Conservation (phyloP, 1,284 basidiomycete species). For the Singerocomus rubriflavus region DNA sequence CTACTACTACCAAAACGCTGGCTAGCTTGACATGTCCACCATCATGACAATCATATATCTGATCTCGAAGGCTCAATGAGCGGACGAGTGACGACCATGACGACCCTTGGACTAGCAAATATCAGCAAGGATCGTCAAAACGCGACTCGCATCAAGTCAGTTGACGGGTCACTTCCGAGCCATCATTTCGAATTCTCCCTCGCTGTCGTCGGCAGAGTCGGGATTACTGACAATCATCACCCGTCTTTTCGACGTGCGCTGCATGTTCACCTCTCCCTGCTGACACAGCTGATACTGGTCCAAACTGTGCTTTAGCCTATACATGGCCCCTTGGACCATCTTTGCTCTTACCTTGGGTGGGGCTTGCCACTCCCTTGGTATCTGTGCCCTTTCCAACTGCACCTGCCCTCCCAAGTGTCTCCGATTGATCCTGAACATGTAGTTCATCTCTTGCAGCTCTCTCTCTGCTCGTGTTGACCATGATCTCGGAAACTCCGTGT, state of each 20-base stretch:
- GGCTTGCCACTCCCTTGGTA: constrained; percentile 10
- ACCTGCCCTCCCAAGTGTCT: constrained; percentile 7
- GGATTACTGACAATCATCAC: constrained; percentile 31
- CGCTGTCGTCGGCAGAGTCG: constrained; percentile 29
- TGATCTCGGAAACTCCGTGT: constrained; percentile 23
- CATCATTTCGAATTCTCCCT: constrained; percentile 23
- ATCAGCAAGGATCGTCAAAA: neutral
- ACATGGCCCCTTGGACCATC: neutral
- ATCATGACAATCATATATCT: neutral
- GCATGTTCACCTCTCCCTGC: constrained; percentile 15
- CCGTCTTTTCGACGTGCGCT: constrained; percentile 22
- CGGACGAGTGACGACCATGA: too few relatives aligned
- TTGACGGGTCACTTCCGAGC: constrained; percentile 6
- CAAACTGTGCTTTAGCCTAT: constrained; percentile 10
- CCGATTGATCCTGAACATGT: constrained; percentile 17
- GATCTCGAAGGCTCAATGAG: too few relatives aligned
- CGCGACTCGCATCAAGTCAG: too few relatives aligned
- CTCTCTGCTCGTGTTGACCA: constrained; percentile 29
- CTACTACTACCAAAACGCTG: neutral
- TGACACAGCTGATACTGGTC: constrained; percentile 16
- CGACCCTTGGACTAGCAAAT: neutral
- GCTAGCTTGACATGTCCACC: neutral
- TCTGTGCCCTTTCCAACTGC: constrained; percentile 8
- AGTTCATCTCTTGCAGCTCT: constrained; percentile 28
- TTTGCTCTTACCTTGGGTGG: constrained; percentile 19